A percentile compares a stretch with the other conserved stretches of the same genome.
These are phyloP conservation scores for Talaromyces adpressus DNA, from an alignment of 495 filamentous ascomycete species.

Conservation along the genomic window DNA sequence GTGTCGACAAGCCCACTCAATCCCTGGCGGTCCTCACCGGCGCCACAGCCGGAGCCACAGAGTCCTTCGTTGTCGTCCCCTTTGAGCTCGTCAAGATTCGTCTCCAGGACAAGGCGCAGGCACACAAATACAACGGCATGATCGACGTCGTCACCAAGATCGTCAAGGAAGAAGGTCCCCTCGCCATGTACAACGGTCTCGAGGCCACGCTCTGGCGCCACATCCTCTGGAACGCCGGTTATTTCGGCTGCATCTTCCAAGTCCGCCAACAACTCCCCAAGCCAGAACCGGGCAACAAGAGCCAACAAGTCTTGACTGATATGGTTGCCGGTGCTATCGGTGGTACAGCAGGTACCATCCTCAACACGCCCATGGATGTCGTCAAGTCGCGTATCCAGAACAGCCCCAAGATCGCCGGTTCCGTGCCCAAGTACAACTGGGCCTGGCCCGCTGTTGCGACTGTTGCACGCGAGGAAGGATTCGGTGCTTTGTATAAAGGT, in stretches of 20 bases:
- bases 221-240: slow-evolving; percentile 93
- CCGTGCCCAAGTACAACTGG: slow-evolving; percentile 94
- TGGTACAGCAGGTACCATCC: slow-evolving; percentile 83
- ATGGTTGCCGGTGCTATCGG: slow-evolving; percentile 79
- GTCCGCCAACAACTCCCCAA: slow-evolving; percentile 76
- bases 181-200: slow-evolving; percentile 93
- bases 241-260: slow-evolving; percentile 98
- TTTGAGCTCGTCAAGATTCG: slow-evolving; percentile 96
- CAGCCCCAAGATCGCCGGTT: slow-evolving; percentile 69
- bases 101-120: slow-evolving; percentile 90
- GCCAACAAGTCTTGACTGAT: slow-evolving; percentile 74
- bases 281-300: slow-evolving; percentile 62
- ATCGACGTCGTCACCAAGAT: slow-evolving; percentile 87
- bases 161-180: slow-evolving; percentile 69
- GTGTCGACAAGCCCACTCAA: slow-evolving; percentile 80
- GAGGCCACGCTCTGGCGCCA: slow-evolving; percentile 97
- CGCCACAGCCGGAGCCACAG: slow-evolving; percentile 89
- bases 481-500: slow-evolving; percentile 90
- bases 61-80: slow-evolving; percentile 90
- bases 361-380: slow-evolving; percentile 97
- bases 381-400: slow-evolving; percentile 98
- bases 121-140: slow-evolving; percentile 88
- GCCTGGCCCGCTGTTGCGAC: slow-evolving; percentile 78
- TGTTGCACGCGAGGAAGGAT: slow-evolving; percentile 90
- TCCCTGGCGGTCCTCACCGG: slow-evolving; percentile 84